A percentile compares a stretch with the other conserved stretches of the same genome.
phyloP scores from a whole-genome alignment of 164 flowering plant species.

The Euptelea pleiosperma region DNA sequence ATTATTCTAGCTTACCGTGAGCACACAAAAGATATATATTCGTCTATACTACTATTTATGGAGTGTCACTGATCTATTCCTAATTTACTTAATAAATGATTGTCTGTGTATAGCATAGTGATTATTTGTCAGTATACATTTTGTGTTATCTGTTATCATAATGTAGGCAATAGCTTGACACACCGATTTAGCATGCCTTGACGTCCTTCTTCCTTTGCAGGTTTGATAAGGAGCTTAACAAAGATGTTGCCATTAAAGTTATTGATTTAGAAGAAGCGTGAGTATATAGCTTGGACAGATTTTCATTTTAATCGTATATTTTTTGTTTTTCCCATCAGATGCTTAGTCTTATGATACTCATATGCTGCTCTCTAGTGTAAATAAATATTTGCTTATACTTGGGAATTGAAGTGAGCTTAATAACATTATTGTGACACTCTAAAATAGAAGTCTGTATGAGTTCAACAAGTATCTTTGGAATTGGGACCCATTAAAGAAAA shows the following conservation, averaged over 20 bases:
- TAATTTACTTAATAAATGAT: background rate
- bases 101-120: background rate
- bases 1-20: background rate
- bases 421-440: background rate
- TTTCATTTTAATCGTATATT: background rate
- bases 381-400: background rate
- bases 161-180: background rate
- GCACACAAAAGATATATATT: background rate
- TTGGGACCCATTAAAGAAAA: too few relatives aligned
- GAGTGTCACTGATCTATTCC: background rate
- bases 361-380: background rate
- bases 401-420: background rate
- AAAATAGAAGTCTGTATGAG: background rate
- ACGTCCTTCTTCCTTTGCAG: conserved; percentile 40
- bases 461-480: too few relatives aligned
- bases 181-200: background rate
- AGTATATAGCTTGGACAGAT: conserved; percentile 32
- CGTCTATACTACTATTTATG: background rate
- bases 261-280: conserved; percentile 99
- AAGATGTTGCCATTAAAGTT: conserved; percentile 90
- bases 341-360: background rate
- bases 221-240: conserved; percentile 91
- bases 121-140: background rate
- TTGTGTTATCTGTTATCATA: background rate
- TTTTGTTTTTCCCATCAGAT: background rate